These are phyloP conservation scores for Wallacemonas collosoma DNA, from an alignment of 208 protist genomes.

Conservation along the genomic window DNA sequence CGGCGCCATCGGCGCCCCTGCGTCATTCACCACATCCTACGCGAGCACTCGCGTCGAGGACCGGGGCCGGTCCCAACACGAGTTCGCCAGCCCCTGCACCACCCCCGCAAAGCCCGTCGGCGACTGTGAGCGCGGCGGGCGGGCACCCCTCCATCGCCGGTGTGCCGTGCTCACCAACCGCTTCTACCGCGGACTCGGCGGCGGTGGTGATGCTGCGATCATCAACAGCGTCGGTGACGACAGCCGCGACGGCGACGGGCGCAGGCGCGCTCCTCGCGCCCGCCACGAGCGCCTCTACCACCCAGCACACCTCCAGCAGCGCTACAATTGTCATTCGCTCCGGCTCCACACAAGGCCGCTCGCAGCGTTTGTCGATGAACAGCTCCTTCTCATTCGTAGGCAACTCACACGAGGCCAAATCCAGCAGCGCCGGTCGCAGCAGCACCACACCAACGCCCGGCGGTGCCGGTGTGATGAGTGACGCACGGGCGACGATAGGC, in stretches of 20 bases:
- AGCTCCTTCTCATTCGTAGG: background rate
- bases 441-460: background rate
- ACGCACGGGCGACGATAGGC: conserved; percentile 1
- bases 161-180: too few species aligned
- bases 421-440: background rate
- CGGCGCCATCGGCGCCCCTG: background rate
- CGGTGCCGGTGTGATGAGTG: background rate
- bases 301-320: background rate
- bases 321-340: background rate
- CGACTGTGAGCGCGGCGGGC: too few species aligned
- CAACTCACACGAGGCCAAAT: background rate
- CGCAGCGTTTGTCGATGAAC: conserved; percentile 4
- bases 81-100: too few species aligned
- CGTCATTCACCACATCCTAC: background rate
- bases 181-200: too few species aligned
- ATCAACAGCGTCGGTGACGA: background rate
- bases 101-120: too few species aligned
- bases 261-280: background rate
- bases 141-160: too few species aligned
- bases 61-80: too few species aligned
- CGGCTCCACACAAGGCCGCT: conserved; percentile 8
- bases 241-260: background rate
- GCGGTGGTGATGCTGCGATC: too few species aligned
- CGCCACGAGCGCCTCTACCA: background rate
- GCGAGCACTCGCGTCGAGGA: too few species aligned